Evolutionary conservation across 768 basidiomycete species (phyloP).

Genomic region (Lentinula detonsa): DNA sequence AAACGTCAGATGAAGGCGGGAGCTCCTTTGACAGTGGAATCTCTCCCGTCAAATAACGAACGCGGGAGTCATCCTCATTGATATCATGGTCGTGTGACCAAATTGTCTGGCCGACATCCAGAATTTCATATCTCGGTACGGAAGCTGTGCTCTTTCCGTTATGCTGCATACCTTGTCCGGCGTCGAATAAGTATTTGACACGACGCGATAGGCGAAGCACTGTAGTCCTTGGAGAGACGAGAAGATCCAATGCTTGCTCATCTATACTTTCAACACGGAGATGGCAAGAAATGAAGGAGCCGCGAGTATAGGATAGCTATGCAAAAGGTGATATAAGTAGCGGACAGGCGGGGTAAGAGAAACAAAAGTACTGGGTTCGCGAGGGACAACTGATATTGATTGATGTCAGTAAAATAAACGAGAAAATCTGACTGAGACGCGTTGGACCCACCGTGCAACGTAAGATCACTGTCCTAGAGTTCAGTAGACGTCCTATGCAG

Average conservation of each 20-base stretch:
- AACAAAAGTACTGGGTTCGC: conserved; percentile 26
- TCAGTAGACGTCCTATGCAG: conserved; percentile 16
- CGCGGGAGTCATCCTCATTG: neutral
- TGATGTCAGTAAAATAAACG: neutral
- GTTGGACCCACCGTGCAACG: conserved; percentile 20
- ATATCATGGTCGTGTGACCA: conserved; percentile 19
- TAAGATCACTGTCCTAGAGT: conserved; percentile 18
- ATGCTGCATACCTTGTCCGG: conserved; percentile 4
- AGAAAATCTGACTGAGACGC: neutral
- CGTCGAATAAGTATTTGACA: conserved; percentile 18
- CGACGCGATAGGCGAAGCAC: conserved; percentile 21
- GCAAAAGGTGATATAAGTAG: neutral
- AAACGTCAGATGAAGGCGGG: conserved; percentile 21
- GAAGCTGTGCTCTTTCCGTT: neutral
- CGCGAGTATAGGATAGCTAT: conserved; percentile 31
- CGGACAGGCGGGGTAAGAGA: neutral
- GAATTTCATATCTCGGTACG: conserved; percentile 8
- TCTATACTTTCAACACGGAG: conserved; percentile 23
- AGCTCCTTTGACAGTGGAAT: conserved; percentile 24
- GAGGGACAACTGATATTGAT: conserved; percentile 22
- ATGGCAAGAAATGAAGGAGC: conserved; percentile 31
- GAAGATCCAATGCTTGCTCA: conserved; percentile 22
- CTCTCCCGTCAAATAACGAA: conserved; percentile 23
- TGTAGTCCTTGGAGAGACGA: conserved; percentile 20
- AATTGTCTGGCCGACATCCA: conserved; percentile 17